Base-by-base conservation (phyloP, 192 early-diverging fungal species). In the Entomortierella parvispora region DNA sequence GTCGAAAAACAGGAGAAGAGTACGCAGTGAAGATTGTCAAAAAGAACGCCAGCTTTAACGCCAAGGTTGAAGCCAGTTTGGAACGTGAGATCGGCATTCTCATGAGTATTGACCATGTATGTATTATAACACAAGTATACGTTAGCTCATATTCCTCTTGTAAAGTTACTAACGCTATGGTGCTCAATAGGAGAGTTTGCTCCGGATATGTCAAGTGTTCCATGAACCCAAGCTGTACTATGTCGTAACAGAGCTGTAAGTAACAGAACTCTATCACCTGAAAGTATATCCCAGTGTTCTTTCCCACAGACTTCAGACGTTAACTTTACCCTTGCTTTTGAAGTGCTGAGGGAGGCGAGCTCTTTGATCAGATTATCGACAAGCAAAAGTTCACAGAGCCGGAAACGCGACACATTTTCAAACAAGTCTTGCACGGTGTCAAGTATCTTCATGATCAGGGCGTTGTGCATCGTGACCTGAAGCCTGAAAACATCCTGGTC, bases 391-490 rank as follows among this genome's bases (percentile, higher is more conserved):
- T 94, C 56, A 81, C 85, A 31, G 97, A 99, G 81, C 58, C 77
- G 31, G 93, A 97, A 42, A 85, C 93, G 15, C 86, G 94, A 0
- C 86, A 84, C 22, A 88, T 98, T 26, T 85, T 98, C 58, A 84
- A 87, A 33, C 92, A 95, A 79, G 82, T 98, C 7, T 81, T 96
- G 32, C 63, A 86, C 43, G 94, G 95, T 2, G 85, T 96, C 47
- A 78, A 91, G 68, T 99, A 96, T 69, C 84, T 99, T 7, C 97
- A 99, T 66, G 71, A 78, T 8, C 81, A 86, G 29, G 90, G 91
- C 25, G 93, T 99, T n/a, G 93, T 88, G 2, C 98, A 99, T 79
- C 90, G 98, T 20, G 98, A 99, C 75, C 81, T 99, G 22, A 99
- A 99, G 79, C 93, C 92, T 0, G 93, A 94, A 57, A 93, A 92